phyloP scores from a whole-genome alignment of 2,329 filamentous ascomycete species.

The Fusarium sp. region DNA sequence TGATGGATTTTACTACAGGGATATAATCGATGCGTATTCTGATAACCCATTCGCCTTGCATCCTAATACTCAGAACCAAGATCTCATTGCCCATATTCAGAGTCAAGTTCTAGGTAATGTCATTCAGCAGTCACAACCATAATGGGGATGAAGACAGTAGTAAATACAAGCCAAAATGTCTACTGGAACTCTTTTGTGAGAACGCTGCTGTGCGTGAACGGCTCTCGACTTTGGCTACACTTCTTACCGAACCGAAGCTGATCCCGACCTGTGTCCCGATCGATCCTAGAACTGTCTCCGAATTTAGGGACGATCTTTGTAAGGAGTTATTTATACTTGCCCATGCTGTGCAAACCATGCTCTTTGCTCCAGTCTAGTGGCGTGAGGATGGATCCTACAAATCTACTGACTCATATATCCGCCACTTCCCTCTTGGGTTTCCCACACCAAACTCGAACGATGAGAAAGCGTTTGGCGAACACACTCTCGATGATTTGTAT shows the following conservation, averaged over 20 bases:
- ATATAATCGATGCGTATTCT: neutral
- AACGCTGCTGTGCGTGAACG: fast-evolving
- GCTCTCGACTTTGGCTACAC: fast-evolving
- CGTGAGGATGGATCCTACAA: neutral
- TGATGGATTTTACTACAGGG: fast-evolving
- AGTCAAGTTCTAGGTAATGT: neutral
- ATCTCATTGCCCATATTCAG: neutral
- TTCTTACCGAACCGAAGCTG: neutral
- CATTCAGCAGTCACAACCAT: neutral
- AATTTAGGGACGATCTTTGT: neutral
- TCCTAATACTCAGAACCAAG: fast-evolving
- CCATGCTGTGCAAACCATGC: neutral
- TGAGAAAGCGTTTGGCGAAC: fast-evolving
- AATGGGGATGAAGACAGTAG: too few relatives aligned
- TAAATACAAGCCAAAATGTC: neutral
- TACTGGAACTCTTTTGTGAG: fast-evolving
- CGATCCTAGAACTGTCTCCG: neutral
- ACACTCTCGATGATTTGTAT: neutral
- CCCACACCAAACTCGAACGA: fast-evolving
- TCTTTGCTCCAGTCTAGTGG: neutral
- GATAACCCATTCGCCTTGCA: fast-evolving
- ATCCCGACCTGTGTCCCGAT: neutral
- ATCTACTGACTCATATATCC: fast-evolving
- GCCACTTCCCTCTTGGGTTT: neutral
- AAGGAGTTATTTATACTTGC: neutral